Conservation (phyloP, 352 stramenopile genomes). For the Phytopythium aichiense region DNA sequence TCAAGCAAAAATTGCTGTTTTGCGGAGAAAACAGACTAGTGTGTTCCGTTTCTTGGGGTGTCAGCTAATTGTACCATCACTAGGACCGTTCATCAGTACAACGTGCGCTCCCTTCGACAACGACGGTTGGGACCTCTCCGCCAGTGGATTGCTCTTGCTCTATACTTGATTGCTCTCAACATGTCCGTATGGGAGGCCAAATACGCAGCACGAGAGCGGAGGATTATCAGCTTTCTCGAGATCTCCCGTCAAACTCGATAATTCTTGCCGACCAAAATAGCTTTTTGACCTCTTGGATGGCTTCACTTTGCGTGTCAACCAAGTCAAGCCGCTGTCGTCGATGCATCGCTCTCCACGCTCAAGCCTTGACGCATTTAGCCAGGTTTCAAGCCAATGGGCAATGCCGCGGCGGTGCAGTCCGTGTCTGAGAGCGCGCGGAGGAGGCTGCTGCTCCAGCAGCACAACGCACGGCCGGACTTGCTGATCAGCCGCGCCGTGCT, state of each 20-base stretch:
- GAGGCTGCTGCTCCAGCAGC: conserved; percentile 28
- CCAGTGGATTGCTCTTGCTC: not conserved
- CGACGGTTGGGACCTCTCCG: conserved; percentile 28
- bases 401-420: conserved; percentile 25
- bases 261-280: not conserved
- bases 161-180: conserved; percentile 15
- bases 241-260: not conserved
- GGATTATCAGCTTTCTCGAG: not conserved
- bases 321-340: not conserved
- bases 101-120: conserved; percentile 71
- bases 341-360: not conserved
- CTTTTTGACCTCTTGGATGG: not conserved
- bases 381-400: conserved; percentile 21
- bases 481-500: conserved; percentile 24
- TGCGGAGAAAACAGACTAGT: conserved; percentile 37
- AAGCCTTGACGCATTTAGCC: no score
- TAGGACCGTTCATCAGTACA: conserved; percentile 63
- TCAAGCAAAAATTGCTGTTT: conserved; percentile 72
- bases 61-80: conserved; percentile 76
- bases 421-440: conserved; percentile 29
- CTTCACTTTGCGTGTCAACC: conserved; percentile 1
- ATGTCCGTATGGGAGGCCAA: conserved; percentile 36
- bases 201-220: not conserved
- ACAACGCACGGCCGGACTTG: conserved; percentile 21
- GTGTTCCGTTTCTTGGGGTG: conserved; percentile 79